Evolutionary conservation across 139 green algal genomes (phyloP).

Genomic region (Desmodesmus armatus): DNA sequence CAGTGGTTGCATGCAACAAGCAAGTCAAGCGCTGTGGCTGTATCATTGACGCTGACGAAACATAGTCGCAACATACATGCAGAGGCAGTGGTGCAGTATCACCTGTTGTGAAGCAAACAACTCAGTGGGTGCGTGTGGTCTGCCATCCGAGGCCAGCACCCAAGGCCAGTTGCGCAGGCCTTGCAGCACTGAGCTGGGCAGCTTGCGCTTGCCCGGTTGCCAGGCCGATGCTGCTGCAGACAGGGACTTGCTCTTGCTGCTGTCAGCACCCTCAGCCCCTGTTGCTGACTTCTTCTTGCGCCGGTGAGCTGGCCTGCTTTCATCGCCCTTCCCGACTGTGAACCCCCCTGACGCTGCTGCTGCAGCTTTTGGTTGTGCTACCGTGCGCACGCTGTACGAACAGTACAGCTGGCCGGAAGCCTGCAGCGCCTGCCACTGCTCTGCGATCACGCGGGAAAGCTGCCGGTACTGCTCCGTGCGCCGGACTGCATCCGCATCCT

Average conservation of each 20-base stretch:
- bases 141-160: not conserved
- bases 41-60: no score
- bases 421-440: not conserved
- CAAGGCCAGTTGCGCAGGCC: not conserved
- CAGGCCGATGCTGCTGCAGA: not conserved
- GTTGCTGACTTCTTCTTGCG: no score
- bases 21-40: no score
- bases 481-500: not conserved
- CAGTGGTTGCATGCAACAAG: no score
- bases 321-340: no score
- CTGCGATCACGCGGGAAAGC: not conserved
- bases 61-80: no score
- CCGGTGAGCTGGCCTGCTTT: no score
- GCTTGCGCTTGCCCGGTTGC: not conserved
- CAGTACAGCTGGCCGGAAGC: not conserved
- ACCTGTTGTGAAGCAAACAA: no score
- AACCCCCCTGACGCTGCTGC: not conserved
- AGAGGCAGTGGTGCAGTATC: no score
- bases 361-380: not conserved
- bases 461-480: not conserved
- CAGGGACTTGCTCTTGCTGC: not conserved
- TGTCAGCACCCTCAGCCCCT: not conserved
- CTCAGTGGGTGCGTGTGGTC: not conserved
- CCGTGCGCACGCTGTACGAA: not conserved
- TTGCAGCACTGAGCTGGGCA: not conserved